Conservation (phyloP, 108 stramenopile species). For the Epithemia pelagica region DNA sequence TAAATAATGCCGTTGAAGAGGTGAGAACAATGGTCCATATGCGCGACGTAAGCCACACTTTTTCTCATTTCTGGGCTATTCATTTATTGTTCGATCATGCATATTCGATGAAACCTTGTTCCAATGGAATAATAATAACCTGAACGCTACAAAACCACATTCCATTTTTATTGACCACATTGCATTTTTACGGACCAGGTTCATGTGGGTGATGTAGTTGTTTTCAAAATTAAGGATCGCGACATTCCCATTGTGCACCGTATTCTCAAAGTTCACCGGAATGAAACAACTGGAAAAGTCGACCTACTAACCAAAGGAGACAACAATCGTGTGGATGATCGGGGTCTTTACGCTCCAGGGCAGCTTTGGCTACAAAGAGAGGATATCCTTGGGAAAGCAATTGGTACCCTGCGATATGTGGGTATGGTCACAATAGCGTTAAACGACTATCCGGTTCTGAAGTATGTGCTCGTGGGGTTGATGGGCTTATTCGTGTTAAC, state of each 20-base stretch:
- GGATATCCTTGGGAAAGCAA: slow-evolving; percentile 96
- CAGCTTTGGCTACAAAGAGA: slow-evolving; percentile 98
- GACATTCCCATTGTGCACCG: slow-evolving; percentile 99
- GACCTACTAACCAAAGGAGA: slow-evolving; percentile 99
- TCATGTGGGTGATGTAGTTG: slow-evolving; percentile 96
- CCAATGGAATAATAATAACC: no score
- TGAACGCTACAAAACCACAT: no score
- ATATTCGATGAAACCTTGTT: no score
- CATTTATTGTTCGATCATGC: no score
- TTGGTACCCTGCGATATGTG: slow-evolving; percentile 92
- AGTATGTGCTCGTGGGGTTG: slow-evolving; percentile 96
- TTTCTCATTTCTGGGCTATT: no score
- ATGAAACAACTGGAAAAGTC: slow-evolving; percentile 60
- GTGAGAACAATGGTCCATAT: no score
- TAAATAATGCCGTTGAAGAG: slow-evolving; percentile 91
- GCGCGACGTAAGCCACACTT: no score
- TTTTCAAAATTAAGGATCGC: slow-evolving; percentile 99
- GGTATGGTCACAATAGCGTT: slow-evolving; percentile 99
- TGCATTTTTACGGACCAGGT: no score
- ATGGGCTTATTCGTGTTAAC: slow-evolving; percentile 99
- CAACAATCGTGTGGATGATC: slow-evolving; percentile 98
- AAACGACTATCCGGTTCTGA: slow-evolving; percentile 98
- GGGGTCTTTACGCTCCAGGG: slow-evolving; percentile 97
- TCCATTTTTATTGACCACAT: no score
- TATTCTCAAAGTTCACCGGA: slow-evolving; percentile 93